Base-by-base conservation (phyloP, 2,329 filamentous ascomycete species). In the Gnomoniopsis smithogilvyi region DNA sequence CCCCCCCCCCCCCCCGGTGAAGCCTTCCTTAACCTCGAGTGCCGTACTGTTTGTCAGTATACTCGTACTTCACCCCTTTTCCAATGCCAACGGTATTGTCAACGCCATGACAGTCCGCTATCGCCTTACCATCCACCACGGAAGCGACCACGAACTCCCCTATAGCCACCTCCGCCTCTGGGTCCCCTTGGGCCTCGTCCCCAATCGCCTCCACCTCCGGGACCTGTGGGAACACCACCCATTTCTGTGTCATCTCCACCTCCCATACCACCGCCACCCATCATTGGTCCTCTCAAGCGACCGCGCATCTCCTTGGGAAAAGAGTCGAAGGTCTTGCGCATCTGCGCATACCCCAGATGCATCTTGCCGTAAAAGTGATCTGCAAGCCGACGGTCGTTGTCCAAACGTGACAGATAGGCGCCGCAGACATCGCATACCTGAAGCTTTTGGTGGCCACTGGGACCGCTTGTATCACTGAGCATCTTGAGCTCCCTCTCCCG, bases 311-410 rank as follows among this genome's bases (percentile, higher is more conserved):
- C 92, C 74, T 92, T 92, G 54, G 89, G 89, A 63, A 99, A 86
- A n/a, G 84, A 79, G 58, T 96, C 92, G 68, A 86, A 92, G 3
- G 92, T 95, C 80, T 95, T 96, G 67, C 95, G 86, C 95, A 99
- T 99, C 76, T 96, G 91, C 17, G 95, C 95, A 72, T 98, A 99
- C 0, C 95, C 95, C 59, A 99, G 78, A 71, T 99, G 95, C 95
- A 99, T 99, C 80, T 99, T 99, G 22, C 95, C 95, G 74, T 97
- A 98, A 72, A 99, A 99, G 73, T 99, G 95, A 72, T 99, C 95
- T 21, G 95, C 95, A 70, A 99, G 74, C 33, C 95, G 84, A 38
- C 95, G 85, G 73, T 99, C 95, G 70, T 99, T 99, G 72, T 99
- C 95, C 34, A 99, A 82, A 22, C 95, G 80, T 63, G 88, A 92